Evolutionary conservation across 306 rosid species (phyloP).

Genomic region (Acacia melanoxylon): DNA sequence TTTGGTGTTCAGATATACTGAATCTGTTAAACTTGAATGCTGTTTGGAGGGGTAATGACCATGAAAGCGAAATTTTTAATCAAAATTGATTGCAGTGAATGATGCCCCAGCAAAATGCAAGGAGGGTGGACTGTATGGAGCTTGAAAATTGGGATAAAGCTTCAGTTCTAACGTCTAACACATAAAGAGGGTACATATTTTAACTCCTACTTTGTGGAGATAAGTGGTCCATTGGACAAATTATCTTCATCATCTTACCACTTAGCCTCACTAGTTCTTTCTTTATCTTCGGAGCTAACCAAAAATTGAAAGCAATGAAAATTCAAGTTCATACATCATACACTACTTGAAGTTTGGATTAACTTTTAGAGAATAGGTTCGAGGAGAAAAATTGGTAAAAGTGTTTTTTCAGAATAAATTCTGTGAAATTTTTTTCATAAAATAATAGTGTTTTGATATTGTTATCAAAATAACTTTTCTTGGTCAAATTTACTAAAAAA

Average conservation of each 20-base stretch:
- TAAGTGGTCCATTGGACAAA: not conserved
- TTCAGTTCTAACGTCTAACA: not conserved
- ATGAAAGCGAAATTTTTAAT: not conserved
- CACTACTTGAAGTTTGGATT: not conserved
- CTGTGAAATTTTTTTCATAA: too few species aligned
- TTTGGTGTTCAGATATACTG: not conserved
- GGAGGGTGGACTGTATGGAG: not conserved
- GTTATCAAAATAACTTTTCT: too few species aligned
- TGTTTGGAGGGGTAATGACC: not conserved
- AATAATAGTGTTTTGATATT: too few species aligned
- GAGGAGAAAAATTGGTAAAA: too few species aligned
- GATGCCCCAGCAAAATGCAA: not conserved
- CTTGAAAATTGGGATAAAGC: not conserved
- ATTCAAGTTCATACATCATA: not conserved
- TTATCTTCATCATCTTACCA: not conserved
- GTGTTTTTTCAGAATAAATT: too few species aligned
- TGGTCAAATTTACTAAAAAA: too few species aligned
- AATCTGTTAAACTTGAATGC: not conserved
- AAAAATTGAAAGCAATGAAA: not conserved
- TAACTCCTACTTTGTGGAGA: not conserved
- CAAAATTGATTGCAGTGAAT: not conserved
- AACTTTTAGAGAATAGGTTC: too few species aligned
- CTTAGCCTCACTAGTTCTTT: not conserved
- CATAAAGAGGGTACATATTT: not conserved
- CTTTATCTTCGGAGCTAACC: not conserved